Evolutionary conservation across 805 yeast genomes (phyloP).

Genomic region (Nakazawaea ernobii): DNA sequence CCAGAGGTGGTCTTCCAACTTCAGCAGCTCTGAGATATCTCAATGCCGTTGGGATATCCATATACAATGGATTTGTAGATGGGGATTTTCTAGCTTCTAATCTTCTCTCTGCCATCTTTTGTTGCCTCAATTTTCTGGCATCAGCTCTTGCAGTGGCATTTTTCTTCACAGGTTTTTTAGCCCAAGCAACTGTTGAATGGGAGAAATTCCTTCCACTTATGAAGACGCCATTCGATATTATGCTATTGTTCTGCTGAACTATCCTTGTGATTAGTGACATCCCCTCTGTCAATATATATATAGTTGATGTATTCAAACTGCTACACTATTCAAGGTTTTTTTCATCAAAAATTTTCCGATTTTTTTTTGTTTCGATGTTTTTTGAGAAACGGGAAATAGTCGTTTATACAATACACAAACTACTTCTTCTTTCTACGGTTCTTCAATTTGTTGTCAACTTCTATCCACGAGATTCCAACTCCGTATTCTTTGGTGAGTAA

Average conservation of each 20-base stretch:
- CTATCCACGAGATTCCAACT: conserved; percentile 59
- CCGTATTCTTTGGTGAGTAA: conserved; percentile 54
- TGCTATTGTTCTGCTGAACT: neutral
- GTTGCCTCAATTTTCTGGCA: conserved; percentile 9
- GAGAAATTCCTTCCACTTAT: neutral
- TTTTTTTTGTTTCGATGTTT: neutral
- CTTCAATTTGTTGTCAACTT: conserved; percentile 56
- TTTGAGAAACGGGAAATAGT: neutral
- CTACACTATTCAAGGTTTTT: no score
- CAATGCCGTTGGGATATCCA: conserved; percentile 69
- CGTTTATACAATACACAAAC: neutral
- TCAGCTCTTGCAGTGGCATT: conserved; percentile 11
- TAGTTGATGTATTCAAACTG: no score
- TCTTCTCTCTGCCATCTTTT: conserved; percentile 16
- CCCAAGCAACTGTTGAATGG: neutral
- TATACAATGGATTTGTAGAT: conserved; percentile 52
- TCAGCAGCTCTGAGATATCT: conserved; percentile 82
- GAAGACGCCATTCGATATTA: neutral
- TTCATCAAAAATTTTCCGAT: neutral
- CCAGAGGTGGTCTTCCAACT: conserved; percentile 74
- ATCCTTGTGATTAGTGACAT: neutral
- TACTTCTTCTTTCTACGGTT: conserved; percentile 37
- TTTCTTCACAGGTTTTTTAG: conserved; percentile 7
- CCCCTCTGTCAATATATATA: neutral
- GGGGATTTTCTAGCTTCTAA: conserved; percentile 37